Conservation (phyloP, 2,329 filamentous ascomycete genomes). For the Pyrenophora tritici-repentis region DNA sequence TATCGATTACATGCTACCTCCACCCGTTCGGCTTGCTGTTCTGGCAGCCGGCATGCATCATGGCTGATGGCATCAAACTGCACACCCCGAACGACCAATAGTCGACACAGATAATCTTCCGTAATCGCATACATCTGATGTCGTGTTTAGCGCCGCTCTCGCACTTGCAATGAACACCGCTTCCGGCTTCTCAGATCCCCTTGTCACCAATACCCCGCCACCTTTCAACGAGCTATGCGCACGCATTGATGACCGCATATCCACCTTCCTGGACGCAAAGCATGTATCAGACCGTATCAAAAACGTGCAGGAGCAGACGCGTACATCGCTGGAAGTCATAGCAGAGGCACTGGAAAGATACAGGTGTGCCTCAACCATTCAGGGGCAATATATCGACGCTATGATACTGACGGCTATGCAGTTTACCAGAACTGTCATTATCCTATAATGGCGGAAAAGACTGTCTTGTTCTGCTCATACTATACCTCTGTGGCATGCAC, state of each 20-base stretch:
- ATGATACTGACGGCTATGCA: constrained; percentile 47
- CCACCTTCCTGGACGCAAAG: constrained; percentile 67
- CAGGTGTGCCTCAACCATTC: constrained; percentile 58
- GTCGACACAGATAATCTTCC: constrained; percentile 19
- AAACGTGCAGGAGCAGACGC: constrained; percentile 74
- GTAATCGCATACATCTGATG: constrained; percentile 34
- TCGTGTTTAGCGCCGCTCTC: constrained; percentile 36
- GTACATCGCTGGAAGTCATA: constrained; percentile 73
- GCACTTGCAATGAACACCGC: constrained; percentile 45
- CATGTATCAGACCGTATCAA: constrained; percentile 62
- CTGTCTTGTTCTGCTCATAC: constrained; percentile 86
- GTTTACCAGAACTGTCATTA: constrained; percentile 77
- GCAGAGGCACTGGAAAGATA: constrained; percentile 76
- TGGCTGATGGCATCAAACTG: constrained; percentile 24
- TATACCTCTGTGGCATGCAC: constrained; percentile 73
- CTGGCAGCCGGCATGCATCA: constrained; percentile 24
- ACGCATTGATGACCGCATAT: constrained; percentile 63
- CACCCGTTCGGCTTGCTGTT: constrained; percentile 21
- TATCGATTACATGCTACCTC: constrained; percentile 29
- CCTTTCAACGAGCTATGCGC: constrained; percentile 53
- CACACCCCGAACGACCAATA: constrained; percentile 20
- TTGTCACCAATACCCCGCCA: constrained; percentile 52
- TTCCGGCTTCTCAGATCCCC: constrained; percentile 38
- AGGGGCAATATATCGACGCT: constrained; percentile 6
- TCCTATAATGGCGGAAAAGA: constrained; percentile 99